These are phyloP conservation scores for Candida pini DNA, from an alignment of 805 yeast species.

Conservation along the genomic window DNA sequence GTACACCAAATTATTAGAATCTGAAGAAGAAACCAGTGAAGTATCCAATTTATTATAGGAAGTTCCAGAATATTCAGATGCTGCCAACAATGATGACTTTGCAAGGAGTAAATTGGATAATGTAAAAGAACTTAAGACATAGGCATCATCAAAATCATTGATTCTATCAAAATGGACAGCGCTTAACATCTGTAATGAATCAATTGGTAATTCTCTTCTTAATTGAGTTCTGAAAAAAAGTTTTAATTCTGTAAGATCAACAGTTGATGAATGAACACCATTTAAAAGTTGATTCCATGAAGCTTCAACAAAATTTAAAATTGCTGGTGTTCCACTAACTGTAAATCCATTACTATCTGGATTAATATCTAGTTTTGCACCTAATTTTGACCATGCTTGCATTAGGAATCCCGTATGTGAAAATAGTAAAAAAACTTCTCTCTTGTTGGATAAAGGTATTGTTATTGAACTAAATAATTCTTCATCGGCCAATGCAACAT, in stretches of 20 bases:
- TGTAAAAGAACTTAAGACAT: slow-evolving; percentile 25
- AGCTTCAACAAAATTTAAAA: slow-evolving; percentile 28
- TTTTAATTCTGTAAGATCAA: slow-evolving; percentile 16
- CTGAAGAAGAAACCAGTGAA: slow-evolving; percentile 3
- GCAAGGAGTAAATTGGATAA: slow-evolving; percentile 19
- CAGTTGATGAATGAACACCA: slow-evolving; percentile 16
- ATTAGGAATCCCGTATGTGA: slow-evolving; percentile 28
- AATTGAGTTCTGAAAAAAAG: slow-evolving; percentile 13
- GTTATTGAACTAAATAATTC: slow-evolving; percentile 17
- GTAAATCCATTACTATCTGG: slow-evolving; percentile 21
- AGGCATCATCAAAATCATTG: slow-evolving; percentile 18
- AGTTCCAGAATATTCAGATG: slow-evolving; percentile 23
- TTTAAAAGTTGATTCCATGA: slow-evolving; percentile 29
- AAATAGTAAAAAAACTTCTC: slow-evolving; percentile 28
- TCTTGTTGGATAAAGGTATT: slow-evolving; percentile 22
- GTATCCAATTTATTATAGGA: slow-evolving; percentile 8
- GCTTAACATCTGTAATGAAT: slow-evolving; percentile 21
- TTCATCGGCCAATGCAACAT: slow-evolving; percentile 8
- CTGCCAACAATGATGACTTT: slow-evolving; percentile 23
- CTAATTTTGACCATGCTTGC: slow-evolving; percentile 30
- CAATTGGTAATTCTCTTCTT: slow-evolving; percentile 20
- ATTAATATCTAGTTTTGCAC: slow-evolving; percentile 28
- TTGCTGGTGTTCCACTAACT: slow-evolving; percentile 23
- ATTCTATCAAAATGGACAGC: slow-evolving; percentile 30
- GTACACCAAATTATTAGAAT: slow-evolving; percentile 2